These are phyloP conservation scores for Rostrohypoxylon terebratum DNA, from an alignment of 495 filamentous ascomycete genomes.

Conservation along the genomic window DNA sequence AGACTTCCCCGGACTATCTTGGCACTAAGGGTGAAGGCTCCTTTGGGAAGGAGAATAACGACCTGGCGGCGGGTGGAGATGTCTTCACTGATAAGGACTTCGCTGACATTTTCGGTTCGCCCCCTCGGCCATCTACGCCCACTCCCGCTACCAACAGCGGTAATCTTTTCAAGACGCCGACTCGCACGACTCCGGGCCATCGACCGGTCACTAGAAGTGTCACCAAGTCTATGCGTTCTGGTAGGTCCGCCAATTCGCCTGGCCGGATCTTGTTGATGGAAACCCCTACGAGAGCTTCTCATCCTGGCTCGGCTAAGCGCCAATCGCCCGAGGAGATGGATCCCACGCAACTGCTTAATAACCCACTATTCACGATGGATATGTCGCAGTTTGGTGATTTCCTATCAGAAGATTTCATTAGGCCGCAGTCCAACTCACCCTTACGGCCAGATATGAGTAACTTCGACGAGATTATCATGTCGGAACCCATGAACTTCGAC, in stretches of 20 bases:
- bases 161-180: slow-evolving; percentile 67
- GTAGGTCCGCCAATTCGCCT: slow-evolving; percentile 52
- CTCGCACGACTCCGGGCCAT: slow-evolving; percentile 67
- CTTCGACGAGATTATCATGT: slow-evolving; percentile 50
- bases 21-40: slow-evolving; percentile 51
- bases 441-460: slow-evolving; percentile 53
- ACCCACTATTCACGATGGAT: slow-evolving; percentile 61
- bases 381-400: slow-evolving; percentile 71
- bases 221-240: slow-evolving; percentile 62
- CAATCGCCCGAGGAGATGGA: slow-evolving; percentile 50
- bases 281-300: slow-evolving; percentile 60
- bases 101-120: slow-evolving; percentile 68
- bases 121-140: slow-evolving; percentile 70
- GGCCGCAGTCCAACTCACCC: slow-evolving; percentile 50
- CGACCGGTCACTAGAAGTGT: slow-evolving; percentile 68
- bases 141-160: slow-evolving; percentile 62
- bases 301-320: slow-evolving; percentile 44
- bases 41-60: slow-evolving; percentile 57
- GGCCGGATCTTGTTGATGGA: slow-evolving; percentile 50
- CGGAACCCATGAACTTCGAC: slow-evolving; percentile 53
- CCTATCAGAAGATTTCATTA: slow-evolving; percentile 67
- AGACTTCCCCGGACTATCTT: slow-evolving; percentile 52
- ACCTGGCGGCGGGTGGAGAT: slow-evolving; percentile 30
- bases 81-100: slow-evolving; percentile 60
- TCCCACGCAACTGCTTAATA: slow-evolving; percentile 52